A percentile compares a stretch with the other conserved stretches of the same genome.
phyloP scores from a whole-genome alignment of 441 rosid species.

The Adansonia gregorii region DNA sequence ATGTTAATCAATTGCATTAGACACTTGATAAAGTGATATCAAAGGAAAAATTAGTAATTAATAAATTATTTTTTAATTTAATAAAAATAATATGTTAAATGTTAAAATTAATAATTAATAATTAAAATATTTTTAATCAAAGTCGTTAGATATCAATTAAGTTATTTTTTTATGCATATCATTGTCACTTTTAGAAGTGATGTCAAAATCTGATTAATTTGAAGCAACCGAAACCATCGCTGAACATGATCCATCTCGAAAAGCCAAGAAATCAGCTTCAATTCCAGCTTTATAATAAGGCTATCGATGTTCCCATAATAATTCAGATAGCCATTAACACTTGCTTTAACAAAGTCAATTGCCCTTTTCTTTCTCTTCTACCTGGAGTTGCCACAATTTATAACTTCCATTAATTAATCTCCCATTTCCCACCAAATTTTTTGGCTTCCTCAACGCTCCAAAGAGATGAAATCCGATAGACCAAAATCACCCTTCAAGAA shows the following conservation, averaged over 20 bases:
- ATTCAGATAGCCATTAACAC: background rate
- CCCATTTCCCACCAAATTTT: conserved; percentile 49
- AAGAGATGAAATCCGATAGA: background rate
- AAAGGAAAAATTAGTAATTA: too few relatives aligned
- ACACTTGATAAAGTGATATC: too few relatives aligned
- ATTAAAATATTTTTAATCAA: too few relatives aligned
- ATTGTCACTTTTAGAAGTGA: too few relatives aligned
- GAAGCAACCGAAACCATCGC: background rate
- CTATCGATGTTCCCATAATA: background rate
- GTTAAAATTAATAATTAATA: too few relatives aligned
- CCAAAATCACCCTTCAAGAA: background rate
- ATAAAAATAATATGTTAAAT: too few relatives aligned
- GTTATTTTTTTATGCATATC: too few relatives aligned
- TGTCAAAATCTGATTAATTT: background rate
- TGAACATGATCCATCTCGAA: background rate
- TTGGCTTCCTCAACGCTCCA: conserved; percentile 40
- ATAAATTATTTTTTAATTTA: too few relatives aligned
- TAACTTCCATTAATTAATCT: conserved; percentile 9
- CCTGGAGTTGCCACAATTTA: conserved; percentile 18
- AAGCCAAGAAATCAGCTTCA: conserved; percentile 3
- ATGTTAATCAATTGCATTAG: too few relatives aligned
- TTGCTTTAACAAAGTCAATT: background rate
- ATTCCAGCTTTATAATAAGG: background rate
- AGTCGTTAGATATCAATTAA: too few relatives aligned
- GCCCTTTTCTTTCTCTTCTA: conserved; percentile 7